These are phyloP conservation scores for Aspergillus arachidicola DNA, from an alignment of 2,329 filamentous ascomycete species.

Conservation along the genomic window DNA sequence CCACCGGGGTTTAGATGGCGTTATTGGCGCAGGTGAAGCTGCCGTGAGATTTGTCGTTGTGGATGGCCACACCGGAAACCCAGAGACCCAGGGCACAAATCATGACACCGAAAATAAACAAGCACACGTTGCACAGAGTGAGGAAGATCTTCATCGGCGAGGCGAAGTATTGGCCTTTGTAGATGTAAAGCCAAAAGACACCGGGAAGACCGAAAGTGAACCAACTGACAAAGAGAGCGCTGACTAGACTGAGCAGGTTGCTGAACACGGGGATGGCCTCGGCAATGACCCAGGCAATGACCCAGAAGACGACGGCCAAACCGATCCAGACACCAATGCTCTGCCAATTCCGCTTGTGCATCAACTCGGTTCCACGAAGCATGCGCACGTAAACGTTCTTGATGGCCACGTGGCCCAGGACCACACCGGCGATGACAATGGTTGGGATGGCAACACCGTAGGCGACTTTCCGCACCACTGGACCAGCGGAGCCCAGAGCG, in stretches of 20 bases:
- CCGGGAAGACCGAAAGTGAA: conserved; percentile 58
- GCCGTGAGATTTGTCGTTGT: conserved; percentile 32
- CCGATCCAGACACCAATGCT: conserved; percentile 62
- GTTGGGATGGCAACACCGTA: conserved; percentile 71
- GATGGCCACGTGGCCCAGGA: conserved; percentile 66
- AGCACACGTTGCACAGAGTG: conserved; percentile 46
- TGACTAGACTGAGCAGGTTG: conserved; percentile 64
- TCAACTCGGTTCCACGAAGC: conserved; percentile 60
- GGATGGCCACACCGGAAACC: conserved; percentile 39
- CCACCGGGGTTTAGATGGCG: conserved; percentile 11
- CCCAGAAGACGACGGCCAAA: conserved; percentile 59
- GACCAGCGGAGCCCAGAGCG: conserved; percentile 64
- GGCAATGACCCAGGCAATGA: conserved; percentile 68
- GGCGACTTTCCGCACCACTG: conserved; percentile 62
- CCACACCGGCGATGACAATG: conserved; percentile 70
- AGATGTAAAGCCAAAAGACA: conserved; percentile 53
- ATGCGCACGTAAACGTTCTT: conserved; percentile 68
- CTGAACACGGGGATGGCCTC: conserved; percentile 71
- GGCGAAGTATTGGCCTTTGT: conserved; percentile 45
- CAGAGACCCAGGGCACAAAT: conserved; percentile 42
- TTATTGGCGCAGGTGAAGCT: conserved; percentile 46
- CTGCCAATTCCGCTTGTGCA: conserved; percentile 51
- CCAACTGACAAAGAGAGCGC: conserved; percentile 65
- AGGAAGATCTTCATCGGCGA: conserved; percentile 48
- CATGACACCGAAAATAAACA: conserved; percentile 40